Evolutionary conservation across 257 asterid species (phyloP).

Genomic region (Primulina tabacum): DNA sequence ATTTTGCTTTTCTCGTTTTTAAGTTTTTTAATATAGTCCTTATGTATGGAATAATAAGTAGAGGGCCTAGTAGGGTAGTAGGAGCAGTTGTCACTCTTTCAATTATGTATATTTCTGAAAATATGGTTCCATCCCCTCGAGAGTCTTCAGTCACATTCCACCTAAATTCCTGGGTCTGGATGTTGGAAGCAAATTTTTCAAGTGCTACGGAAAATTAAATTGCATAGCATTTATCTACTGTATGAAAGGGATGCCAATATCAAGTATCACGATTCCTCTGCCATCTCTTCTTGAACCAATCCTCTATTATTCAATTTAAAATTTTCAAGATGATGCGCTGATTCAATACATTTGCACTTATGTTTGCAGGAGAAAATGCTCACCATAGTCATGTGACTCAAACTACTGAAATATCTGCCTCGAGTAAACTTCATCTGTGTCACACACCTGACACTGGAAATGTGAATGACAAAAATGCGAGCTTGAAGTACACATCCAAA

Average conservation of each 20-base stretch:
- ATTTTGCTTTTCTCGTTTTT: not conserved
- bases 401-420: not conserved
- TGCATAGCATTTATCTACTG: not conserved
- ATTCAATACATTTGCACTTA: constrained; percentile 15
- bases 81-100: not conserved
- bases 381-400: constrained; percentile 9
- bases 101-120: not conserved
- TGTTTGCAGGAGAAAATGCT: constrained; percentile 30
- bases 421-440: not conserved
- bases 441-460: not conserved
- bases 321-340: constrained; percentile 4
- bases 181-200: not conserved
- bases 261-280: not conserved
- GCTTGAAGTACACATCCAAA: constrained; percentile 11
- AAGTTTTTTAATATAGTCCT: not conserved
- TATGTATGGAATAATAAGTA: too few relatives aligned
- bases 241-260: not conserved
- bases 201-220: not conserved
- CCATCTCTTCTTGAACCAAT: not conserved
- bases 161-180: not conserved
- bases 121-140: not conserved
- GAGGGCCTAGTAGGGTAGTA: not conserved
- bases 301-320: not conserved
- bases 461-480: not conserved
- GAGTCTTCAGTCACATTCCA: not conserved